Conservation (phyloP, 164 flowering plant species). For the Stephania yunnanensis region DNA sequence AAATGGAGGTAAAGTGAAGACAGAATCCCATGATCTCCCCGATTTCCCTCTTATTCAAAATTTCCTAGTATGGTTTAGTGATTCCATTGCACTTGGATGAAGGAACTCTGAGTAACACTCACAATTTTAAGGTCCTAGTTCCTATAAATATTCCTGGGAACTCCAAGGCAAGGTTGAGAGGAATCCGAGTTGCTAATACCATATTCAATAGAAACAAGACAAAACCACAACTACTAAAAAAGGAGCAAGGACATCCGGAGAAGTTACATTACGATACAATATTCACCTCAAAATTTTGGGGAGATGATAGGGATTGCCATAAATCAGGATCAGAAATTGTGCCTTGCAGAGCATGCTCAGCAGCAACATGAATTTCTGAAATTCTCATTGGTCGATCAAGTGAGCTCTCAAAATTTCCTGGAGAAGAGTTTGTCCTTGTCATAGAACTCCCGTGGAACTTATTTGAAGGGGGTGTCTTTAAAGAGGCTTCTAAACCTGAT, state of each 20-base stretch:
- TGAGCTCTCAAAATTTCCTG: constrained; percentile 74
- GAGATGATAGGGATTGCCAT: constrained; percentile 62
- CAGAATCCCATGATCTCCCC: no score
- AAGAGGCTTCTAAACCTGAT: constrained; percentile 53
- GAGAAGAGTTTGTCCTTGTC: constrained; percentile 76
- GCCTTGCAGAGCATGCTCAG: constrained; percentile 67
- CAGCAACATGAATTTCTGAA: constrained; percentile 89
- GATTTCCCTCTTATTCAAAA: no score
- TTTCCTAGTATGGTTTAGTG: no score
- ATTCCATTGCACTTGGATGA: no score
- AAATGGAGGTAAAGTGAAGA: no score
- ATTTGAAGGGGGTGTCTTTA: constrained; percentile 36
- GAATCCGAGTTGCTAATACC: background rate
- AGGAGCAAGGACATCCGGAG: no score
- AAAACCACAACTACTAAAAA: background rate
- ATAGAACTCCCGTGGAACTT: constrained; percentile 46
- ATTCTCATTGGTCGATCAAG: constrained; percentile 92
- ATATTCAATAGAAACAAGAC: background rate
- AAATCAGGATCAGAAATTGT: constrained; percentile 76
- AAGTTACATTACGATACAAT: background rate
- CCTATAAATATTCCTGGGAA: no score
- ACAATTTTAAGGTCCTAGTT: no score
- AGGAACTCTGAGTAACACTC: no score
- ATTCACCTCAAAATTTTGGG: constrained; percentile 76
- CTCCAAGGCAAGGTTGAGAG: background rate